phyloP scores from a whole-genome alignment of 1,284 basidiomycete species.

The Naganishia sp. region DNA sequence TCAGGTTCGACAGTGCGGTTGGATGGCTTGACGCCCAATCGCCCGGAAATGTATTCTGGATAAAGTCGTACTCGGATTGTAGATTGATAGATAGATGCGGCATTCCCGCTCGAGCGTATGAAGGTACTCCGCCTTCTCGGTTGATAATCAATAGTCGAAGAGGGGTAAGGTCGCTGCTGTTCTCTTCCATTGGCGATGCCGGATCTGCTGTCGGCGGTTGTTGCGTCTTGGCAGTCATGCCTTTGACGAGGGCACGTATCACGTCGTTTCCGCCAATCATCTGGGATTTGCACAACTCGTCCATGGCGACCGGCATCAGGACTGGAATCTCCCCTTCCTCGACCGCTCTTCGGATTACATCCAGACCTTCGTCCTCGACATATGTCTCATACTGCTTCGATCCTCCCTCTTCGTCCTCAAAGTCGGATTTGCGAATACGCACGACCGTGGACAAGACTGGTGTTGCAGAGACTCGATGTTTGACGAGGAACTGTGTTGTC shows the following conservation, averaged over 20 bases:
- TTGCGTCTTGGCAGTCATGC: slow-evolving; percentile 64
- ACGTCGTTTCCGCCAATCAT: slow-evolving; percentile 89
- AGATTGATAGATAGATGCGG: slow-evolving; percentile 97
- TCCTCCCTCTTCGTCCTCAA: slow-evolving; percentile 39
- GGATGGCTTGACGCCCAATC: slow-evolving; percentile 80
- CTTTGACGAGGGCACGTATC: slow-evolving; percentile 80
- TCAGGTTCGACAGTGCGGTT: slow-evolving; percentile 81
- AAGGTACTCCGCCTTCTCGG: slow-evolving; percentile 93
- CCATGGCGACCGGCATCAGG: slow-evolving; percentile 88
- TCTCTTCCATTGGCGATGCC: slow-evolving; percentile 21
- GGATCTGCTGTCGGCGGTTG: slow-evolving; percentile 23
- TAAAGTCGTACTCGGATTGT: slow-evolving; percentile 81
- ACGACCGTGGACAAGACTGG: slow-evolving; percentile 84
- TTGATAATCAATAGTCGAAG: slow-evolving; percentile 97
- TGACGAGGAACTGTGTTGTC: slow-evolving; percentile 78
- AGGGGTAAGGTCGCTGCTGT: slow-evolving; percentile 69
- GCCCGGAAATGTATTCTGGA: slow-evolving; percentile 78
- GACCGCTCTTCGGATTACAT: slow-evolving; percentile 81
- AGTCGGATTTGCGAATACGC: slow-evolving; percentile 50
- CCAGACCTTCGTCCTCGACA: slow-evolving; percentile 68
- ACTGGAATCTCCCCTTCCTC: slow-evolving; percentile 93
- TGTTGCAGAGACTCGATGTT: slow-evolving; percentile 79
- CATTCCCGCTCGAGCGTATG: slow-evolving; percentile 89
- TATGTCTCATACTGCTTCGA: slow-evolving; percentile 38
- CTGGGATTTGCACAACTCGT: slow-evolving; percentile 82